phyloP scores from a whole-genome alignment of 169 alveolate species.

The Babesia caballi region DNA sequence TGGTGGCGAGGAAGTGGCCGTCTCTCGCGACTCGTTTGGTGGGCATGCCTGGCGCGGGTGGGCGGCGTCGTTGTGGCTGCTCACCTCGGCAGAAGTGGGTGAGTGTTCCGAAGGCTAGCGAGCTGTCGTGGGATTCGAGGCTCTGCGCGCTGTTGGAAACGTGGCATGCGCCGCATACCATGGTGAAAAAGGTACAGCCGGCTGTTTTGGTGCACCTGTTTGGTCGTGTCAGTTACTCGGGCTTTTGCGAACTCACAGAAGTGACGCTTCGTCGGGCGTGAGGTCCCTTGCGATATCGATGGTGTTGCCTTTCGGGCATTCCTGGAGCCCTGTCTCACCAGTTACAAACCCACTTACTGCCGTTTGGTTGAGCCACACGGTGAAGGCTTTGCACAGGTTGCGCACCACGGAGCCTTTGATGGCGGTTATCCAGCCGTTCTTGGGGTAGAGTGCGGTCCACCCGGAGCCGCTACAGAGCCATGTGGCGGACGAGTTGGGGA shows the following conservation, averaged over 20 bases:
- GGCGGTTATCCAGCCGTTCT: slow-evolving; percentile 65
- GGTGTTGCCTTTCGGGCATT: slow-evolving; percentile 11
- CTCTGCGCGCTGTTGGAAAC: slow-evolving; percentile 6
- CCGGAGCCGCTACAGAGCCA: slow-evolving; percentile 59
- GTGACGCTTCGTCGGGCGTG: slow-evolving; percentile 17
- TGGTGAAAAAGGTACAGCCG: slow-evolving; percentile 41
- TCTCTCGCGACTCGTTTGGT: slow-evolving; percentile 26
- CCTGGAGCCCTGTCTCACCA: neutral
- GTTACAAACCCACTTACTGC: slow-evolving; percentile 18
- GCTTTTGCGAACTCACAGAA: neutral
- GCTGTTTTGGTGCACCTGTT: slow-evolving; percentile 29
- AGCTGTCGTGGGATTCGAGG: slow-evolving; percentile 36
- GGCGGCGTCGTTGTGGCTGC: neutral
- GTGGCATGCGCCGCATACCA: slow-evolving; percentile 8
- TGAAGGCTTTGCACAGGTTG: slow-evolving; percentile 26
- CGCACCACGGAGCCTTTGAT: slow-evolving; percentile 39
- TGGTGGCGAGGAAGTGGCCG: slow-evolving; percentile 41
- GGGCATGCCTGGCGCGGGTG: slow-evolving; percentile 30
- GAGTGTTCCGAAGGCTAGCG: slow-evolving; percentile 41
- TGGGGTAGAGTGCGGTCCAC: slow-evolving; percentile 43
- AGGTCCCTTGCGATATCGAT: slow-evolving; percentile 39
- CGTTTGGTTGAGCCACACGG: slow-evolving; percentile 34
- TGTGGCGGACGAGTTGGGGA: slow-evolving; percentile 40
- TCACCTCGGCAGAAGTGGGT: slow-evolving; percentile 50
- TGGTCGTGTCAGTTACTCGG: neutral